Evolutionary conservation across 1,284 basidiomycete species (phyloP), one percentile per base, ranked within the genome.

Genomic region (Coniophora puteana): DNA sequence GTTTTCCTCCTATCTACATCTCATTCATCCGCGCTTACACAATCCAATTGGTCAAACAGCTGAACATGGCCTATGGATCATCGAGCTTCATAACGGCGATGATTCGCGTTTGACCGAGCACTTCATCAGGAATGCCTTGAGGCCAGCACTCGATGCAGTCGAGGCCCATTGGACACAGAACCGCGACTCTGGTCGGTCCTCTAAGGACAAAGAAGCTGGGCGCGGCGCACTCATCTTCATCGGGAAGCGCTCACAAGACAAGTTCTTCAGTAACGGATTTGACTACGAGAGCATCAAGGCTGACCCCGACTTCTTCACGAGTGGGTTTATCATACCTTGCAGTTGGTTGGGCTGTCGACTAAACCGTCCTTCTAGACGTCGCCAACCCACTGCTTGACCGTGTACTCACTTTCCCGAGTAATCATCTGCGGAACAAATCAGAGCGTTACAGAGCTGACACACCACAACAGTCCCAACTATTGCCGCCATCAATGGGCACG

Each of bases 401-500:
- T 17, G 55, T 89, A 4, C 53, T 89, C 8, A 71, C 77, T 1
- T 89, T 85, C 56, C 86, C 86, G 2, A 80, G 86, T 87, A 54
- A n/a, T n/a, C 49, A 80, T 54, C 22, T 14, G 18, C 35, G 21
- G 4, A 10, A 13, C 27, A 11, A 27, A 17, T 27, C 6, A 17
- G 11, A 16, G 34, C 20, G 6, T 29, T 48, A 11, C 10, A 24
- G 24, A 33, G 43, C 26, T 36, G 45, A 36, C 44, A 18, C 33
- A 8, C 48, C 43, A 34, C 34, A 12, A 13, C 46, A 89, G 86
- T 89, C 37, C 85, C 87, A 0, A 89, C 84, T 4, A 76, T 96
- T 47, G 89, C 90, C 22, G 89, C 90, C 3, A 80, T 96, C 54
- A 95, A 94, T 57, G 93, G 93, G 0, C 93, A 96, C 57, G 86